Base-by-base conservation (phyloP, 2,329 filamentous ascomycete genomes). In the Neopestalotiopsis rosae region DNA sequence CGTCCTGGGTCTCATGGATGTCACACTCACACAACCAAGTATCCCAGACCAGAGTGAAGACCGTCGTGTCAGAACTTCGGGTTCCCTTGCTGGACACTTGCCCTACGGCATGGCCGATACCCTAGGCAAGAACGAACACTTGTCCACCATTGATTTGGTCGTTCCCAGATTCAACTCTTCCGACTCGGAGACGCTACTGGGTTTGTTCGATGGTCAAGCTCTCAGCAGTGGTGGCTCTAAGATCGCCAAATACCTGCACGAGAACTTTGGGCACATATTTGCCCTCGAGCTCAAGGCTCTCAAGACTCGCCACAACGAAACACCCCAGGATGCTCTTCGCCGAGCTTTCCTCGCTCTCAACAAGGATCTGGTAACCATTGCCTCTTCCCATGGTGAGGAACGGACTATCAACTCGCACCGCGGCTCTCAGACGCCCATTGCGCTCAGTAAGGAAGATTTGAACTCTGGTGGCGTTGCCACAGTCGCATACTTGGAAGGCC, bases 71-170 rank as follows among this genome's bases (percentile, higher is more conserved):
- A 90, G 96, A 76, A 98, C 96, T n/a, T 97, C 96, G 34, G 95
- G 95, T n/a, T 97, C 95, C 0, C 83, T 95, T 68, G 95, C 97
- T 24, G 95, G 95, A 1, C 92, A 94, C 40, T 88, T 99, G 80
- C 92, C 94, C 1, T 99, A 99, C 76, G 96, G 96, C 70, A 98
- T 99, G 95, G 96, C 96, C 7, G 96, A 99, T 81, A 97, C 94
- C 14, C 85, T 99, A 14, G 96, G 96, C 52, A 93, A 90, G 76
- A 95, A 95, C 74, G 96, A 99, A 80, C 96, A 99, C 79, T 83
- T 99, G 65, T 98, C 96, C 5, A 97, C 95, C 2, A 92, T 98
- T 69, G 96, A 99, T 78, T 91, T 99, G 82, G 94, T 99, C 24
- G 93, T 98, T 38, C 96, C 96, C 12, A 90, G 94, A 61, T 96